Evolutionary conservation across 2,329 filamentous ascomycete genomes (phyloP).

Genomic region (Incumbomyces delicatus): DNA sequence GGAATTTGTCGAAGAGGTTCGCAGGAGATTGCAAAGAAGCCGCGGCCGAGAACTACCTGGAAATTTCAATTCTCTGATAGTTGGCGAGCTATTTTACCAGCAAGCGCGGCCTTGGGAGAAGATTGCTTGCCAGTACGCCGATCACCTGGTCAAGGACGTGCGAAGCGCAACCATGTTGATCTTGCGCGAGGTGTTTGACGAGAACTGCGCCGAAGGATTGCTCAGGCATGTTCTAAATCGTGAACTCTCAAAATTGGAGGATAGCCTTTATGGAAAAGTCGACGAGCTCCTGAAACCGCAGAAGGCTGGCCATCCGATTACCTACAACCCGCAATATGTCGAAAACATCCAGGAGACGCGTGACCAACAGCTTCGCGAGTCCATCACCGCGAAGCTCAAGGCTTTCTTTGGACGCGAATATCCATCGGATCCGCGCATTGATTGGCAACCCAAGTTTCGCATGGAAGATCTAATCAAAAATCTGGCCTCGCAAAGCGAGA

Average conservation of each 20-base stretch:
- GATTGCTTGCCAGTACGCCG: constrained; percentile 30
- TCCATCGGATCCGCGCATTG: not conserved
- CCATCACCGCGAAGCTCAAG: not conserved
- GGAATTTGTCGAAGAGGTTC: constrained; percentile 16
- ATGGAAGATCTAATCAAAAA: not conserved
- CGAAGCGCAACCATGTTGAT: no score
- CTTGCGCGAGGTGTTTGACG: no score
- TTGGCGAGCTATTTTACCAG: constrained; percentile 50
- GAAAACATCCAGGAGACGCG: constrained; percentile 25
- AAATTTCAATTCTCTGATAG: constrained; percentile 50
- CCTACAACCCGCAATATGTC: constrained; percentile 30
- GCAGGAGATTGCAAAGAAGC: constrained; percentile 18
- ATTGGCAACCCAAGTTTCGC: not conserved
- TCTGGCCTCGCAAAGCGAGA: constrained; percentile 17
- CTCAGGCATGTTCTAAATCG: no score
- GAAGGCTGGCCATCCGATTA: constrained; percentile 30
- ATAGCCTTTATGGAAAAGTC: constrained; percentile 22
- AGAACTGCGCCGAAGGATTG: no score
- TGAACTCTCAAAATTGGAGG: constrained; percentile 5
- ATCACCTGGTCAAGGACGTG: constrained; percentile 24
- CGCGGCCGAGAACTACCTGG: constrained; percentile 23
- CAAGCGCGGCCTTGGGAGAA: constrained; percentile 47
- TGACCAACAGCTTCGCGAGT: constrained; percentile 1
- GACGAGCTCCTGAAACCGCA: constrained; percentile 38
- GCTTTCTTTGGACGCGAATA: constrained; percentile 2